A percentile compares a stretch with the other conserved stretches of the same genome.
Evolutionary conservation across 495 filamentous ascomycete genomes (phyloP).

Genomic region (Aeminium ludgeri): DNA sequence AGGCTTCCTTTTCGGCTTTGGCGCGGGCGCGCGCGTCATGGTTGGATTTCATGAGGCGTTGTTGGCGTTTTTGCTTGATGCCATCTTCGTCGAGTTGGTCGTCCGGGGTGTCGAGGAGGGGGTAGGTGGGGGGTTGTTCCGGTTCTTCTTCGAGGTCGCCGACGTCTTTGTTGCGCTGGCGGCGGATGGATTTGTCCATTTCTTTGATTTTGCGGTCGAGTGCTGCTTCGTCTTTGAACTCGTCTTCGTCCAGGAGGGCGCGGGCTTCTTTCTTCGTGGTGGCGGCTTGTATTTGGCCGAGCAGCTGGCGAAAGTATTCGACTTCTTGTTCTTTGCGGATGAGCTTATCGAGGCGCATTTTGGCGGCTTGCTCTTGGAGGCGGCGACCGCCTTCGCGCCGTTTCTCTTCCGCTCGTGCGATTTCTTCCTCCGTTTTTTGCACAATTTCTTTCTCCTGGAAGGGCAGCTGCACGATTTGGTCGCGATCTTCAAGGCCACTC

Average conservation of each 20-base stretch:
- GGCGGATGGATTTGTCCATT: constrained; percentile 71
- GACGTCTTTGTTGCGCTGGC: constrained; percentile 79
- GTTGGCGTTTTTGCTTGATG: constrained; percentile 77
- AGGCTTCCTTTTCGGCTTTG: constrained; percentile 86
- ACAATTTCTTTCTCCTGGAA: constrained; percentile 77
- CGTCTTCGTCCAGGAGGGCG: constrained; percentile 70
- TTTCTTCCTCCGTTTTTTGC: constrained; percentile 84
- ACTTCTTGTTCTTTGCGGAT: constrained; percentile 91
- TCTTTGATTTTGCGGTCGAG: constrained; percentile 70
- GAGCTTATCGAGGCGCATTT: constrained; percentile 85
- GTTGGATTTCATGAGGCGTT: constrained; percentile 82
- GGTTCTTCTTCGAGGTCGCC: constrained; percentile 65
- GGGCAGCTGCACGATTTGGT: constrained; percentile 78
- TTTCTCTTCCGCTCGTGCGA: constrained; percentile 71
- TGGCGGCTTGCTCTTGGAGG: constrained; percentile 89
- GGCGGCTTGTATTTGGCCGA: constrained; percentile 41
- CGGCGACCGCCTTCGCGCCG: constrained; percentile 83
- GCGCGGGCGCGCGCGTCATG: constrained; percentile 81
- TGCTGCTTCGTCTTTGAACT: constrained; percentile 73
- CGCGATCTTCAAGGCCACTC: constrained; percentile 74
- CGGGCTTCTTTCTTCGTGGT: constrained; percentile 75
- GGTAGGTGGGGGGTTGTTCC: constrained; percentile 64
- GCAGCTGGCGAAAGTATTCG: constrained; percentile 79
- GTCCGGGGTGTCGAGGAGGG: constrained; percentile 74
- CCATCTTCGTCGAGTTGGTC: constrained; percentile 83